Evolutionary conservation across 1,139 yeast genomes (phyloP).

Genomic region (Petasospora rhodanensis): DNA sequence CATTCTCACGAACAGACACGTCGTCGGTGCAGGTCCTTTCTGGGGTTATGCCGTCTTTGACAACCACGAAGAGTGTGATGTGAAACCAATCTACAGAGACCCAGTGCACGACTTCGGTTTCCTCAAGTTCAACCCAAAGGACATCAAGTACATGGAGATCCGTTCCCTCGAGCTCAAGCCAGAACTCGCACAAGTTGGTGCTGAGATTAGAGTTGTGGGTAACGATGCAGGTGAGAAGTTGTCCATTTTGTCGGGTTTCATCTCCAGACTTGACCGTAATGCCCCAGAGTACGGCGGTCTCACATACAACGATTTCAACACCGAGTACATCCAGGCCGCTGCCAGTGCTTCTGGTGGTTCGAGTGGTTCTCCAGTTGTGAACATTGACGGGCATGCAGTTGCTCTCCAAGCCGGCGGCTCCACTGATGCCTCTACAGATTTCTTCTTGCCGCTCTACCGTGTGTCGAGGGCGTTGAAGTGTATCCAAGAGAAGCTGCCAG

Average conservation of each 20-base stretch:
- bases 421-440: constrained; percentile 88
- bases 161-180: constrained; percentile 69
- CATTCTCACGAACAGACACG: constrained; percentile 88
- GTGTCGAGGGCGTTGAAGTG: constrained; percentile 78
- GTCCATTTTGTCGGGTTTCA: constrained; percentile 84
- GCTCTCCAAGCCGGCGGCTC: constrained; percentile 96
- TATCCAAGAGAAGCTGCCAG: constrained; percentile 51
- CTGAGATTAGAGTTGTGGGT: constrained; percentile 91
- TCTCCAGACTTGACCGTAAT: constrained; percentile 85
- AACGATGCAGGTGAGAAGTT: constrained; percentile 95
- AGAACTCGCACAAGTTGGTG: constrained; percentile 80
- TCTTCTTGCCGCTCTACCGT: constrained; percentile 81
- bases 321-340: constrained; percentile 95
- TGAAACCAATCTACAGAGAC: constrained; percentile 75
- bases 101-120: constrained; percentile 87
- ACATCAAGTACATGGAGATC: constrained; percentile 70
- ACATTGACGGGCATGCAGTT: constrained; percentile 80
- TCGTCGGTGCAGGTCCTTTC: constrained; percentile 93
- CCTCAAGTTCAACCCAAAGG: constrained; percentile 66
- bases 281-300: constrained; percentile 91
- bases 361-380: constrained; percentile 91
- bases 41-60: constrained; percentile 88
- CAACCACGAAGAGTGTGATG: constrained; percentile 91
- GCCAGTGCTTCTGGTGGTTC: constrained; percentile 96
- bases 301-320: constrained; percentile 92